Conservation (phyloP, 176 grass and related monocot species). For the Bonia amplexicaulis region DNA sequence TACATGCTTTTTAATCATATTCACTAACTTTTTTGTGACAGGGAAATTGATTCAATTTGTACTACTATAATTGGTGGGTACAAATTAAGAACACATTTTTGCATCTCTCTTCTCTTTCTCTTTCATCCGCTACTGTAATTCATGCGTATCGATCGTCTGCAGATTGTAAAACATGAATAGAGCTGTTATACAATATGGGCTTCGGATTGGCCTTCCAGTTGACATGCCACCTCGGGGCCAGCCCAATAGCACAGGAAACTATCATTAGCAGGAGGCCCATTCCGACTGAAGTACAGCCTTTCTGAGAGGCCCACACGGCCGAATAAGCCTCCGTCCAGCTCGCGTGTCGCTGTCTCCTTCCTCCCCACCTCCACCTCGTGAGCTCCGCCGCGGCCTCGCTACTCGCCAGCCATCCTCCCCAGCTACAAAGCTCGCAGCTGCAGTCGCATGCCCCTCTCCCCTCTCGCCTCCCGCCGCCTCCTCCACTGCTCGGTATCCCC, state of each 20-base stretch:
- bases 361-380: neutral
- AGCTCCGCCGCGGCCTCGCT: slow-evolving; percentile 8
- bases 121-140: no score
- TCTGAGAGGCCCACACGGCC: neutral
- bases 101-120: no score
- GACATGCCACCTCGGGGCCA: neutral
- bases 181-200: neutral
- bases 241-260: neutral
- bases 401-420: slow-evolving; percentile 7
- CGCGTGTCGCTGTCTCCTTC: neutral
- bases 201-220: neutral
- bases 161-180: neutral
- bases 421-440: slow-evolving; percentile 27
- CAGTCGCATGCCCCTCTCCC: slow-evolving; percentile 37
- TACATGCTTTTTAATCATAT: no score
- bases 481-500: neutral
- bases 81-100: no score
- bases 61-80: no score
- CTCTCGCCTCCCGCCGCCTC: slow-evolving; percentile 11
- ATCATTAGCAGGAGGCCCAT: neutral
- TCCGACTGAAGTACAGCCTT: neutral
- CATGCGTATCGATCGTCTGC: no score
- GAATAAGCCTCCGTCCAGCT: neutral
- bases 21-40: no score
- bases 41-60: no score